Percentiles rank a stretch among this genome's conserved stretches.
phyloP scores from a whole-genome alignment of 208 protist genomes.

The Acanthamoeba sp. region DNA sequence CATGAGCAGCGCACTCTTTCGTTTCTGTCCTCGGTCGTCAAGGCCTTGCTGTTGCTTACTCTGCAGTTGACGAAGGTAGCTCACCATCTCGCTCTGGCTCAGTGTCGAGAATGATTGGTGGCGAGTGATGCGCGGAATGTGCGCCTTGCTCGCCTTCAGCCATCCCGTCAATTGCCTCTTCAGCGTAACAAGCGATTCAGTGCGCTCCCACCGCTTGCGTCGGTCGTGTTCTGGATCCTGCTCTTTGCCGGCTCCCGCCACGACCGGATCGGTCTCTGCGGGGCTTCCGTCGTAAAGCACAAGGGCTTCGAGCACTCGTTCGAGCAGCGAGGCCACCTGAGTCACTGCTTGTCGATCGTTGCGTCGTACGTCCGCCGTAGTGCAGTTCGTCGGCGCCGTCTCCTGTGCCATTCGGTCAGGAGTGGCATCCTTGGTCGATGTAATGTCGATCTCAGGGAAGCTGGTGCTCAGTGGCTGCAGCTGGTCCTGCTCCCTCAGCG shows the following conservation, averaged over 20 bases:
- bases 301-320: not conserved
- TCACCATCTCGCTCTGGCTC: slow-evolving; percentile 27
- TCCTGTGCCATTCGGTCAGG: not conserved
- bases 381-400: not conserved
- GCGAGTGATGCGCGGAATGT: slow-evolving; percentile 34
- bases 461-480: not conserved
- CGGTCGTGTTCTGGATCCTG: not conserved
- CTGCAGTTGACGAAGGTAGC: slow-evolving; percentile 13
- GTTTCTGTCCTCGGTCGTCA: not conserved
- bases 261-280: not conserved
- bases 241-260: not conserved
- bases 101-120: slow-evolving; percentile 22
- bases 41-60: not conserved
- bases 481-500: not conserved
- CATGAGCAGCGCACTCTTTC: not conserved
- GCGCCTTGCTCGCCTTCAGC: not conserved
- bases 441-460: not conserved
- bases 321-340: not conserved
- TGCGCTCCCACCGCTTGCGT: slow-evolving; percentile 1
- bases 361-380: not conserved
- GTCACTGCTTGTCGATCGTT: not conserved
- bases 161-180: not conserved
- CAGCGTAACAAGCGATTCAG: not conserved
- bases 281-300: not conserved
- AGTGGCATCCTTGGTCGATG: not conserved